Evolutionary conservation across 2,329 filamentous ascomycete genomes (phyloP).

Genomic region (Calonectria ilicicola): DNA sequence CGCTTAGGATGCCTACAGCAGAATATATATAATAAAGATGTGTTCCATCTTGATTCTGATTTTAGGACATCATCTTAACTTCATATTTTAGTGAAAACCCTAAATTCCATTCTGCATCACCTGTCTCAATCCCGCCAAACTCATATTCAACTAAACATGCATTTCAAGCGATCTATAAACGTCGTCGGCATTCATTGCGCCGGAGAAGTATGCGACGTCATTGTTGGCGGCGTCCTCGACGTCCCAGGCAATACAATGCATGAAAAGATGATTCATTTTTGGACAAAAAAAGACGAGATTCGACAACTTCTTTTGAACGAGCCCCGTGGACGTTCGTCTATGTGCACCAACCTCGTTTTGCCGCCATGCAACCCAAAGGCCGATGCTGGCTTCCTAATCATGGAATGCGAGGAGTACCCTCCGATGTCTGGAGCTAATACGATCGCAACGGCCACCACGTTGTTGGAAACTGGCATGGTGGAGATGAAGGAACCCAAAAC

Average conservation of each 20-base stretch:
- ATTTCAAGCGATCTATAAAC: constrained; percentile 32
- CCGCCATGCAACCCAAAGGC: constrained; percentile 30
- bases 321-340: constrained; percentile 28
- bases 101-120: neutral
- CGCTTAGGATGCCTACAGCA: neutral
- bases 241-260: constrained; percentile 33
- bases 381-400: constrained; percentile 37
- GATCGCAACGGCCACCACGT: constrained; percentile 21
- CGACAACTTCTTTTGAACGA: constrained; percentile 32
- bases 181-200: constrained; percentile 34
- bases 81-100: neutral
- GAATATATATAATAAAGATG: neutral
- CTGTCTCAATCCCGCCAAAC: neutral
- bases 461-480: constrained; percentile 33
- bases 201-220: constrained; percentile 36
- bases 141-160: constrained; percentile 7
- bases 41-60: too few species aligned
- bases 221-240: constrained; percentile 32
- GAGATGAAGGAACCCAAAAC: constrained; percentile 33
- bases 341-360: constrained; percentile 32
- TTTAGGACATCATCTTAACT: too few species aligned
- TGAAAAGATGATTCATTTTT: constrained; percentile 34
- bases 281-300: constrained; percentile 27
- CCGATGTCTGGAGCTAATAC: constrained; percentile 37
- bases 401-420: constrained; percentile 35